Base-by-base conservation (phyloP, 768 basidiomycete genomes). In the Postia placenta region DNA sequence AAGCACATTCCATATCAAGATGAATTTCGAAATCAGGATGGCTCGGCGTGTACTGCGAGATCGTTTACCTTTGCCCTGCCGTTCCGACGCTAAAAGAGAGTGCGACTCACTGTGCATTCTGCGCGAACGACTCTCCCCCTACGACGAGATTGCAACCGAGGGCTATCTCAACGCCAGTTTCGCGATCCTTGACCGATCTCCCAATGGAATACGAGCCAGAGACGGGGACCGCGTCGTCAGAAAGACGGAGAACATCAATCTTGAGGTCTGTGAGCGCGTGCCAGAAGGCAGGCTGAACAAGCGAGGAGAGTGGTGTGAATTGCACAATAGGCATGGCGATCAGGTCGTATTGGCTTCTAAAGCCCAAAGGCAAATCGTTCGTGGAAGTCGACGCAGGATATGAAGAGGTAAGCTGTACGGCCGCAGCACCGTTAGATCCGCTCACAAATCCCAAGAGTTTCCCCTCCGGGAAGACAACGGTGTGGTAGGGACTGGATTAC, bases 261-360 rank as follows among this genome's bases (percentile, higher is more conserved):
- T 99, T 99, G 68, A 92, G 68, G 24, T 76, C 69, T 1, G 90
- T 88, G 35, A 99, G 84, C 45, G 84, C 80, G 56, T 95, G 88
- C 93, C 94, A 99, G 66, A 98, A 92, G 2, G 82, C 75, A 0
- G 96, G 94, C 53, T 92, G 84, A 2, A 96, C 87, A 38, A 88
- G 74, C 6, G 92, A 92, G 4, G 85, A 74, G 58, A 98, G 83
- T 0, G 94, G 93, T 37, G 85, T 74, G 62, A 99, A 98, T 66
- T 96, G 92, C 22, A 98, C 76, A 23, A 45, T 45, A 4, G 43
- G 43, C 43, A 45, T 45, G 11, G 12, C 38, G 38, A 6, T 39
- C 20, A 17, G 9, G 20, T 17, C 17, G 15, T 33, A 33, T 33
- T n/a, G n/a, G n/a, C 12, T 40, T 12, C 39, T 12, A 12, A 22